Conservation (phyloP, 129 eudicot genomes). For the Mikania micrantha region DNA sequence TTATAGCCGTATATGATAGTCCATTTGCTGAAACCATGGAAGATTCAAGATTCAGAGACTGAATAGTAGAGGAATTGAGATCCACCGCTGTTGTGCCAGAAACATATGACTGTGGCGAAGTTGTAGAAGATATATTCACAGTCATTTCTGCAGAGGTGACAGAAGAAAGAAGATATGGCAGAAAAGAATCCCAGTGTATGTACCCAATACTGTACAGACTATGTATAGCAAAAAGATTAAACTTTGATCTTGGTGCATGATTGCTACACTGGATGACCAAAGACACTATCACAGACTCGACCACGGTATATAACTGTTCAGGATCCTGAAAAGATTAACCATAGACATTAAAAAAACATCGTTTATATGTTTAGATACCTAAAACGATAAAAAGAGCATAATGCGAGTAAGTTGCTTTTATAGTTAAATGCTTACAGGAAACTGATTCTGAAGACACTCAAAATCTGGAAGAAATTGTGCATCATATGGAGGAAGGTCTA, state of each 20-base stretch:
- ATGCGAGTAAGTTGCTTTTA: background rate
- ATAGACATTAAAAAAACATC: background rate
- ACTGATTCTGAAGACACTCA: conserved; percentile 75
- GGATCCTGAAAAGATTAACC: conserved; percentile 50
- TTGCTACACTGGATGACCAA: conserved; percentile 84
- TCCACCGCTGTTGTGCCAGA: conserved; percentile 70
- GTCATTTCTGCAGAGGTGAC: conserved; percentile 79
- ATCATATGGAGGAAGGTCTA: conserved; percentile 81
- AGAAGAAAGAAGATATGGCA: conserved; percentile 87
- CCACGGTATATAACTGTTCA: conserved; percentile 78
- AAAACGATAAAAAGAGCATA: background rate
- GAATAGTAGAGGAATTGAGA: conserved; percentile 69
- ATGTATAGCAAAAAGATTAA: conserved; percentile 78
- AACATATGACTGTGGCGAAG: conserved; percentile 43
- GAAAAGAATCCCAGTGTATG: conserved; percentile 85
- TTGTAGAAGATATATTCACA: conserved; percentile 40
- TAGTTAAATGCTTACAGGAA: conserved; percentile 46
- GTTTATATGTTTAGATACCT: background rate
- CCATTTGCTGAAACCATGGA: conserved; percentile 77
- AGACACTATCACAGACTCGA: conserved; percentile 80
- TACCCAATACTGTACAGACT: conserved; percentile 65
- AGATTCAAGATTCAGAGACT: conserved; percentile 71
- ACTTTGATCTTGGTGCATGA: conserved; percentile 94
- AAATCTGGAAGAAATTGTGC: conserved; percentile 84
- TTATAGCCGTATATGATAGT: conserved; percentile 60